Evolutionary conservation across 2,329 filamentous ascomycete species (phyloP).

Genomic region (Clarireedia paspali): DNA sequence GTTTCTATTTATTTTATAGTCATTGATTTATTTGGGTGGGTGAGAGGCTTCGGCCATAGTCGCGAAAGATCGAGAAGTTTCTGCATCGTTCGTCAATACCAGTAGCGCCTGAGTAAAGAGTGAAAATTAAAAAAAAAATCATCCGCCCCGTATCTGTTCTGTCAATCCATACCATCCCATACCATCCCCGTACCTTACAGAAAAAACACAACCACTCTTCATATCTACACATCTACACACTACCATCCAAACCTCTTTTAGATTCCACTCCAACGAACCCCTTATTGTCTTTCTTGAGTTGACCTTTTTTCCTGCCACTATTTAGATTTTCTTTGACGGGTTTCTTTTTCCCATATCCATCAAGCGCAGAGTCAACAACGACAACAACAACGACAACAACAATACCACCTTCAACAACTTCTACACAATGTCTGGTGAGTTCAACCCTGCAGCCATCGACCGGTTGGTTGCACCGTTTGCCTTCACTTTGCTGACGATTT

Average conservation of each 20-base stretch:
- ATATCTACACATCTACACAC: neutral
- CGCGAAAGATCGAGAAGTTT: slow-evolving; percentile 10
- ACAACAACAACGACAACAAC: neutral
- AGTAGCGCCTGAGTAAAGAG: neutral
- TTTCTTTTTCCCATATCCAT: neutral
- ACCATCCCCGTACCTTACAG: neutral
- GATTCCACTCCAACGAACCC: neutral
- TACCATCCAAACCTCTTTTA: neutral
- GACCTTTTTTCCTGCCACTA: too few species aligned
- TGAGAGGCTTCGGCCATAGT: neutral
- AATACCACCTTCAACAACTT: neutral
- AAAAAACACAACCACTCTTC: neutral
- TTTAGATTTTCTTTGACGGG: too few species aligned
- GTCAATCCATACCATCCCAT: too few species aligned
- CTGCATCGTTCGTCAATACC: neutral
- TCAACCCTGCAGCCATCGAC: neutral
- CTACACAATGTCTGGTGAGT: neutral
- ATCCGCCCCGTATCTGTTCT: neutral
- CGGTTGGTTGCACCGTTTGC: neutral
- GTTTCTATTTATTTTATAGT: too few species aligned
- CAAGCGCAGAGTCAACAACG: neutral
- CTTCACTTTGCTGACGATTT: neutral
- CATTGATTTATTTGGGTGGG: too few species aligned
- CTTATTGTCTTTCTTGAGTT: neutral
- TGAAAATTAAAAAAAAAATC: slow-evolving; percentile 1